phyloP scores from a whole-genome alignment of 2,329 filamentous ascomycete species.

The Bisporella sp. region DNA sequence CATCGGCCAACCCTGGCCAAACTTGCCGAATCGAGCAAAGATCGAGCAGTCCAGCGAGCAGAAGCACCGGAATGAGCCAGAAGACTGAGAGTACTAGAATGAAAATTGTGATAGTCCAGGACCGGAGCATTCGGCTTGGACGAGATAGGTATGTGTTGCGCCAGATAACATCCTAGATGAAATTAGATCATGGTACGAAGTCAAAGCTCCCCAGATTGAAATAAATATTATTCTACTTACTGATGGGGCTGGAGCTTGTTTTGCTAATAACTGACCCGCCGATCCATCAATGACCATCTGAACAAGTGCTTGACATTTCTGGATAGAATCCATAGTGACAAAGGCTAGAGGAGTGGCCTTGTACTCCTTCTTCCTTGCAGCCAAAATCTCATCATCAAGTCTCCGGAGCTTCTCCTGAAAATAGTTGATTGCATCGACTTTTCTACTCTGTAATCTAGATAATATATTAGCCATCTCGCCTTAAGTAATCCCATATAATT shows the following conservation, averaged over 20 bases:
- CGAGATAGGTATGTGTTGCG: slow-evolving; percentile 81
- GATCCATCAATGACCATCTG: slow-evolving; percentile 90
- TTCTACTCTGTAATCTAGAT: slow-evolving; percentile 51
- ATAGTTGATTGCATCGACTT: slow-evolving; percentile 88
- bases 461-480: too few relatives aligned
- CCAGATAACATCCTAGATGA: slow-evolving; percentile 73
- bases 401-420: slow-evolving; percentile 79
- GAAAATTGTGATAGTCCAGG: slow-evolving; percentile 77
- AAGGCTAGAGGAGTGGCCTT: slow-evolving; percentile 79
- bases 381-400: slow-evolving; percentile 67
- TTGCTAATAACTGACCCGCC: slow-evolving; percentile 78
- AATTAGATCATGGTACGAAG: too few relatives aligned
- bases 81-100: slow-evolving; percentile 80
- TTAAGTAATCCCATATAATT: too few relatives aligned
- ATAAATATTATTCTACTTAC: too few relatives aligned
- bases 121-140: slow-evolving; percentile 63
- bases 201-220: too few relatives aligned
- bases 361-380: slow-evolving; percentile 69
- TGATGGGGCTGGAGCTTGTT: slow-evolving; percentile 77
- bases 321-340: slow-evolving; percentile 94
- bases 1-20: slow-evolving; percentile 61
- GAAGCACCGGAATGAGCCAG: slow-evolving; percentile 78
- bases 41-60: slow-evolving; percentile 72
- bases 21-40: slow-evolving; percentile 71
- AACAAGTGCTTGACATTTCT: slow-evolving; percentile 88